Evolutionary conservation across 352 stramenopile species (phyloP).

Genomic region (Phytopythium litorale): DNA sequence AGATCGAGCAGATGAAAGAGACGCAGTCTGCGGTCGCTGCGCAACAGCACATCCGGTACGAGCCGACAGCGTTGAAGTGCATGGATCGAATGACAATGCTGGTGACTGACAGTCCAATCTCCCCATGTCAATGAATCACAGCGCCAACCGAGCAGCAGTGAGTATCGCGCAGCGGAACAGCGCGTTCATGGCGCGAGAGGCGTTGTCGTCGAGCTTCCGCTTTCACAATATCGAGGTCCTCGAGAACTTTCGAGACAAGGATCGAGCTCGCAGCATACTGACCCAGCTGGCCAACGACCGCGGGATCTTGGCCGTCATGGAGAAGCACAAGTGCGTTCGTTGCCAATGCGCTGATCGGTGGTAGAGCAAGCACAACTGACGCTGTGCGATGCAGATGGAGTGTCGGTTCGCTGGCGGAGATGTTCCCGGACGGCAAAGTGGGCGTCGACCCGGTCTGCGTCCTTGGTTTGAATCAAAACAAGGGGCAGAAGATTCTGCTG

Average conservation of each 20-base stretch:
- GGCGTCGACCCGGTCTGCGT: constrained; percentile 84
- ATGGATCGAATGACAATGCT: neutral
- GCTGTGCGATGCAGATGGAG: constrained; percentile 50
- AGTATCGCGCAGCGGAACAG: constrained; percentile 55
- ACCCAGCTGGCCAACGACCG: constrained; percentile 82
- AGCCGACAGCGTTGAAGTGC: constrained; percentile 1
- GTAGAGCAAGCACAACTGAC: neutral
- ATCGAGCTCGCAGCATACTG: constrained; percentile 74
- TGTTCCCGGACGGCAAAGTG: constrained; percentile 90
- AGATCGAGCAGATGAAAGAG: constrained; percentile 55
- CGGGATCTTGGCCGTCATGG: constrained; percentile 86
- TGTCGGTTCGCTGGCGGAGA: constrained; percentile 83
- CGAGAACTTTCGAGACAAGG: constrained; percentile 43
- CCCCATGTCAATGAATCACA: constrained; percentile 7
- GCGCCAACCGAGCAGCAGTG: constrained; percentile 48
- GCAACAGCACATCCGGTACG: constrained; percentile 46
- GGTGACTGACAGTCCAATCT: neutral
- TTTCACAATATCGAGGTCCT: constrained; percentile 74
- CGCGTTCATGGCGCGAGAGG: constrained; percentile 25
- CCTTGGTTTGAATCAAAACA: constrained; percentile 94
- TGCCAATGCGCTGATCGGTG: neutral
- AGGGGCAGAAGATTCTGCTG: constrained; percentile 92
- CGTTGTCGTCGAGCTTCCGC: constrained; percentile 43
- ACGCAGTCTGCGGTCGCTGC: constrained; percentile 31
- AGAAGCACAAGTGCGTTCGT: constrained; percentile 76